These are phyloP conservation scores for Beauveria bassiana DNA, from an alignment of 2,329 filamentous ascomycete species.

Conservation along the genomic window DNA sequence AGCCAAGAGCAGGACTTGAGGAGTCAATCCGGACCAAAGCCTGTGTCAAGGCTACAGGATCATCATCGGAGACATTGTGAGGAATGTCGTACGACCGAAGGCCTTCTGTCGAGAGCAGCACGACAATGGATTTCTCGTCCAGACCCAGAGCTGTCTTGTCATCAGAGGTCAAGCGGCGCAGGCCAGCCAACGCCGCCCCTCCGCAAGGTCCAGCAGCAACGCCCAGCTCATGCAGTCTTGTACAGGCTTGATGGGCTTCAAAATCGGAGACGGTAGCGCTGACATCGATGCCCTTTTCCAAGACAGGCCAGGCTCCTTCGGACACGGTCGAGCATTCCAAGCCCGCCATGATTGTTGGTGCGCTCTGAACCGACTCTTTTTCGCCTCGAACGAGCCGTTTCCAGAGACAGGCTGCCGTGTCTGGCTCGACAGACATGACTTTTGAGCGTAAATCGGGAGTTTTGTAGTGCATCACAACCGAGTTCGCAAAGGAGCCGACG, in stretches of 20 bases:
- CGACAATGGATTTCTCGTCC: constrained; percentile 44
- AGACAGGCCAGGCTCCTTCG: constrained; percentile 53
- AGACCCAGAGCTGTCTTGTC: constrained; percentile 30
- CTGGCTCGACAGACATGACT: constrained; percentile 64
- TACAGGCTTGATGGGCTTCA: constrained; percentile 52
- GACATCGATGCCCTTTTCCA: constrained; percentile 52
- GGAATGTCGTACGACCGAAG: constrained; percentile 24
- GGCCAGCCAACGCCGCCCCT: constrained; percentile 47
- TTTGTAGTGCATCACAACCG: constrained; percentile 60
- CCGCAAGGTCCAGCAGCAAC: constrained; percentile 56
- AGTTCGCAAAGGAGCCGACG: constrained; percentile 64
- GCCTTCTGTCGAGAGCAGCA: constrained; percentile 58
- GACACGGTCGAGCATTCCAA: constrained; percentile 68
- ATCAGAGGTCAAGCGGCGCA: constrained; percentile 38
- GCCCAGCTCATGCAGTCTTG: constrained; percentile 39
- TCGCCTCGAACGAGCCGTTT: constrained; percentile 42
- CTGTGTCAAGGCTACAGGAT: constrained; percentile 35
- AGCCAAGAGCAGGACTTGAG: constrained; percentile 35
- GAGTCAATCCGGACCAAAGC: constrained; percentile 41
- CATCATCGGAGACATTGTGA: constrained; percentile 30
- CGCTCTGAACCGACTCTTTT: constrained; percentile 43
- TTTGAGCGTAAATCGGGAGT: constrained; percentile 20
- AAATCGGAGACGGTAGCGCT: constrained; percentile 52
- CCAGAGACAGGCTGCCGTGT: constrained; percentile 52
- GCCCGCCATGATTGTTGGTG: constrained; percentile 63